Conservation (phyloP, 805 yeast genomes). For the Candida sonorensis region DNA sequence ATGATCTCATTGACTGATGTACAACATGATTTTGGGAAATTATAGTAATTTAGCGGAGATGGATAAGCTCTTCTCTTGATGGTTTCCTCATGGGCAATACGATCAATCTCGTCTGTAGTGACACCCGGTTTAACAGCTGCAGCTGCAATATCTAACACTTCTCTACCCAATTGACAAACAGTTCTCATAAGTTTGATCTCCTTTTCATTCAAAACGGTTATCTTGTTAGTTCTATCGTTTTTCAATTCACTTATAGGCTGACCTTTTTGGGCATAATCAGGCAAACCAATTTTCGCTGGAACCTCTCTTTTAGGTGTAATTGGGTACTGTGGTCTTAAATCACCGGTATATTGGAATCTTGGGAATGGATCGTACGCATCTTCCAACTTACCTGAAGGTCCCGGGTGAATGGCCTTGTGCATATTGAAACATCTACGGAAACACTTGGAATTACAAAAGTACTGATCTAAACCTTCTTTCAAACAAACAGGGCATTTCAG, state of each 20-base stretch:
- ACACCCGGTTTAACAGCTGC: conserved; percentile 78
- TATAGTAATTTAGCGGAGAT: conserved; percentile 89
- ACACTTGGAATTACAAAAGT: conserved; percentile 81
- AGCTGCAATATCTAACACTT: conserved; percentile 84
- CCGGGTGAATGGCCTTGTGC: conserved; percentile 72
- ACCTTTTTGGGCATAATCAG: conserved; percentile 84
- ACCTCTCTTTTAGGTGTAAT: conserved; percentile 62
- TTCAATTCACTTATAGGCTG: conserved; percentile 71
- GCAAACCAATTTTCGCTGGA: conserved; percentile 63
- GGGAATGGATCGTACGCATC: conserved; percentile 85
- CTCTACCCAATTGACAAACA: conserved; percentile 75
- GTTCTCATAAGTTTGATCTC: conserved; percentile 70
- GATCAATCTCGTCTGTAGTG: conserved; percentile 90
- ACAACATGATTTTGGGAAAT: conserved; percentile 88
- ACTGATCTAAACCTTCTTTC: conserved; percentile 53
- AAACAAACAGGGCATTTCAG: conserved; percentile 91
- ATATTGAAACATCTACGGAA: conserved; percentile 63
- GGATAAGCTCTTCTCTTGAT: conserved; percentile 88
- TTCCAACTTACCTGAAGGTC: conserved; percentile 52
- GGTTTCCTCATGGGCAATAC: conserved; percentile 80
- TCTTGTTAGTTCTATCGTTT: conserved; percentile 60
- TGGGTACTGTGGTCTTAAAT: conserved; percentile 74
- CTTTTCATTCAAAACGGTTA: conserved; percentile 56
- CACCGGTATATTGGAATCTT: conserved; percentile 65
- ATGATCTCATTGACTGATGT: conserved; percentile 92